Base-by-base conservation (phyloP, 164 flowering plant genomes). In the Cinnamomum micranthum region DNA sequence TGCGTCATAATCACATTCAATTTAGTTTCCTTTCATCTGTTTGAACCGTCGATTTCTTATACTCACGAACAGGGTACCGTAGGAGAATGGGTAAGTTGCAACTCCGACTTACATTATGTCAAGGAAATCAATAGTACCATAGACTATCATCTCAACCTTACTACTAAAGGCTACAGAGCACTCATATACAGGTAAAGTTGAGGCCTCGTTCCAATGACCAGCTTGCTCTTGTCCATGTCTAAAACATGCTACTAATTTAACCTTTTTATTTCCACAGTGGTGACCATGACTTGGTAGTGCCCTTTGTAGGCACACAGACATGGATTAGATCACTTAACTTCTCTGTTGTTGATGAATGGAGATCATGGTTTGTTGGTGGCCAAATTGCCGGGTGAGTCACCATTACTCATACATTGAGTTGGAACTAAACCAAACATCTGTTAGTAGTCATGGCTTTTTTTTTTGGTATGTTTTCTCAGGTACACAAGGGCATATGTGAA, bases 351-450 rank as follows among this genome's bases (percentile, higher is more conserved):
- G 85, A 84, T 79, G 88, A 83, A 6, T 89, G 92, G 92, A 69
- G 88, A 24, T 65, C 82, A 5, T 89, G 93, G 93, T 35, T 27
- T 11, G 71, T 82, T 7, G 73, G 76, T 33, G 85, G 84, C 27
- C 85, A 86, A 77, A 72, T 86, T 69, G 88, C 77, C 50, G 91
- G 92, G 91, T 89, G 50, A 20, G 82, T 51, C 69, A n/a, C 22
- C 6, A 17, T 17, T 28, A 14, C 33, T 10, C 17, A 17, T 0
- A 17, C 19, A 59, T n/a, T 13, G n/a, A 62, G 12, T 20, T 64
- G 11, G 52, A 27, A n/a, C 15, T 55, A 20, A 68, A 11, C 50
- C 28, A 58, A 12, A 33, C 17, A 24, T 33, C 17, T 52, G 25
- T 24, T 14, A 12, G 10, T 11, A 28, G 14, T 41, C 23, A 25